Percentiles rank a stretch among this genome's conserved stretches.
Conservation (phyloP, 2,329 filamentous ascomycete species). For the Phialocephala subalpina region DNA sequence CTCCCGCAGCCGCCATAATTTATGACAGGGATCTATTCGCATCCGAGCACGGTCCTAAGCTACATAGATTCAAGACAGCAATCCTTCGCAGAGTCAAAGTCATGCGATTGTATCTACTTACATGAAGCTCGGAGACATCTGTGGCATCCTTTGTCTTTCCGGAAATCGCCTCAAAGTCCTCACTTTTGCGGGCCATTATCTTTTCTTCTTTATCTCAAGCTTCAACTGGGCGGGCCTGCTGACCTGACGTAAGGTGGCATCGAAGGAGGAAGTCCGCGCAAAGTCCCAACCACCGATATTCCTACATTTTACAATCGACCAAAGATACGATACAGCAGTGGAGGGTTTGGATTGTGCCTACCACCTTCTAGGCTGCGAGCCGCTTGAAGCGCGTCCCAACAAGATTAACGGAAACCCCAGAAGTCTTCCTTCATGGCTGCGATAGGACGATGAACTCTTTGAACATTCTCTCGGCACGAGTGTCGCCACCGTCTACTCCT, state of each 20-base stretch:
- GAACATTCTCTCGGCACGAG: slow-evolving; percentile 89
- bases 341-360: slow-evolving; percentile 2
- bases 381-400: slow-evolving; percentile 17
- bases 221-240: slow-evolving; percentile 17
- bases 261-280: slow-evolving; percentile 8
- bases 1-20: not conserved
- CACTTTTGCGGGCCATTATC: not conserved
- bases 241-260: slow-evolving; percentile 19
- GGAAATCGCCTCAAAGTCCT: not conserved
- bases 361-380: slow-evolving; percentile 10
- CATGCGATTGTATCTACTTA: not conserved
- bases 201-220: slow-evolving; percentile 11
- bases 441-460: slow-evolving; percentile 88
- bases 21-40: not conserved
- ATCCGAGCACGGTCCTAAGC: slow-evolving; percentile 6
- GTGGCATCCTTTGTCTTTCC: slow-evolving; percentile 14
- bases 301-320: not conserved
- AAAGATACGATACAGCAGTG: slow-evolving; percentile 1
- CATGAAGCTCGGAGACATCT: slow-evolving; percentile 5
- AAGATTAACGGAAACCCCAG: slow-evolving; percentile 13
- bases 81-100: not conserved
- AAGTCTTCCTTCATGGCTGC: slow-evolving; percentile 56
- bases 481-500: slow-evolving; percentile 68
- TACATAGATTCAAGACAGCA: slow-evolving; percentile 9
- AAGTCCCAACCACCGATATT: slow-evolving; percentile 1